Evolutionary conservation across 2,329 filamentous ascomycete genomes (phyloP), one percentile per base, ranked within the genome.

Genomic region (Fonsecaea monophora): DNA sequence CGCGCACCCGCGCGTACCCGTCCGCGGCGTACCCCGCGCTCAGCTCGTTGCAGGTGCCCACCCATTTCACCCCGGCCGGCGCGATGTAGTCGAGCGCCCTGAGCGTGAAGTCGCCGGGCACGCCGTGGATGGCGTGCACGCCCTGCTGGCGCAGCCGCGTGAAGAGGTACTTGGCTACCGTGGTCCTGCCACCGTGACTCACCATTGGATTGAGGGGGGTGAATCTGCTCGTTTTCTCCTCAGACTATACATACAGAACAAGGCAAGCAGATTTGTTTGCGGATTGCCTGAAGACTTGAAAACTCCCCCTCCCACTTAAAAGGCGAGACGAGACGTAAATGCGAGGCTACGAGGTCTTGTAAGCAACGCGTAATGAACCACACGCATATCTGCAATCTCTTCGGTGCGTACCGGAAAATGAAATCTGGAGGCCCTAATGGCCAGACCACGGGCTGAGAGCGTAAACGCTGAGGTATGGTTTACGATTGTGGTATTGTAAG

Each of bases 11-110:
- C 63, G 90, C 90, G 75, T 93, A 93, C 25, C 90, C 90, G 78
- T 93, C 90, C 13, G 90, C 89, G 25, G 90, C 90, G 73, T 92
- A 93, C 21, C 88, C 89, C 61, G 84, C 85, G 74, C 87, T 87
- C 61, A 88, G 80, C 74, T 88, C 86, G 75, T 88, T 88, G 75
- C 81, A 84, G 72, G 86, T 87, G 70, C 86, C 86, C 2, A 87
- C 82, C 86, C 86, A 88, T 60, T 81, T 75, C 35, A 88, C 75
- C 13, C 81, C 84, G 53, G 76, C 78, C 59, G 83, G 83, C 18
- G 82, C 77, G 13, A 88, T 75, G 71, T 87, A 85, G 75, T 88
- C 86, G 57, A 88, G 79, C 21, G 84, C 82, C 15, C 80, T 80
- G 30, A 74, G 64, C 2, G 50, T 57, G 35, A 66, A 79, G 79